Percentiles rank a stretch among this genome's conserved stretches.
These are phyloP conservation scores for Oryza nivara DNA, from an alignment of 176 grass and related monocot genomes.

Conservation along the genomic window DNA sequence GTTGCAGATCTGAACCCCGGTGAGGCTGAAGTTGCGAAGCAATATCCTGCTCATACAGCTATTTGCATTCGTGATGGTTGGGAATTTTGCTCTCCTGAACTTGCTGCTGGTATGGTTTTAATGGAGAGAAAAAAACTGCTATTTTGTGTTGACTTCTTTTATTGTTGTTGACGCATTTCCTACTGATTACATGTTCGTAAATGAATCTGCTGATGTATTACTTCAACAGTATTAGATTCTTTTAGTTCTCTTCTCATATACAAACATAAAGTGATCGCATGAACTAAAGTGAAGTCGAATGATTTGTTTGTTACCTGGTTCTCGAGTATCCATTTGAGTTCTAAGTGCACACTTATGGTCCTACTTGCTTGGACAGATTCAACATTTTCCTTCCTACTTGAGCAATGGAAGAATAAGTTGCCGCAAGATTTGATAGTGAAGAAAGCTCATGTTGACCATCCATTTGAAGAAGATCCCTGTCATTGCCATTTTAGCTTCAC, in stretches of 20 bases:
- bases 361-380: conserved; percentile 63
- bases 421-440: conserved; percentile 71
- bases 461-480: conserved; percentile 97
- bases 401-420: conserved; percentile 80
- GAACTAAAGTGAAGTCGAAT: conserved; percentile 28
- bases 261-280: conserved; percentile 26
- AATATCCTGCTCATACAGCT: conserved; percentile 92
- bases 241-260: conserved; percentile 29
- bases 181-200: conserved; percentile 5
- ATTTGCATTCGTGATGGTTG: conserved; percentile 94
- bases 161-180: conserved; percentile 20
- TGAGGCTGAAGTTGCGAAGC: conserved; percentile 67
- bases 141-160: conserved; percentile 16
- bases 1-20: conserved; percentile 74
- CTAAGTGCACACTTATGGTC: conserved; percentile 31
- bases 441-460: conserved; percentile 79
- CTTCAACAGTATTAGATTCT: conserved; percentile 12
- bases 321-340: conserved; percentile 14
- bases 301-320: conserved; percentile 30
- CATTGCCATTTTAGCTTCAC: conserved; percentile 74
- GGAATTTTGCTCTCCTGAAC: conserved; percentile 74
- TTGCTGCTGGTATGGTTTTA: conserved; percentile 71
- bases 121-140: conserved; percentile 30
- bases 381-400: conserved; percentile 88
- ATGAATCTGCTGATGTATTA: conserved; percentile 22